Evolutionary conservation across 495 filamentous ascomycete genomes (phyloP), one percentile per base, ranked within the genome.

Genomic region (Hapsidospora chrysogenum): DNA sequence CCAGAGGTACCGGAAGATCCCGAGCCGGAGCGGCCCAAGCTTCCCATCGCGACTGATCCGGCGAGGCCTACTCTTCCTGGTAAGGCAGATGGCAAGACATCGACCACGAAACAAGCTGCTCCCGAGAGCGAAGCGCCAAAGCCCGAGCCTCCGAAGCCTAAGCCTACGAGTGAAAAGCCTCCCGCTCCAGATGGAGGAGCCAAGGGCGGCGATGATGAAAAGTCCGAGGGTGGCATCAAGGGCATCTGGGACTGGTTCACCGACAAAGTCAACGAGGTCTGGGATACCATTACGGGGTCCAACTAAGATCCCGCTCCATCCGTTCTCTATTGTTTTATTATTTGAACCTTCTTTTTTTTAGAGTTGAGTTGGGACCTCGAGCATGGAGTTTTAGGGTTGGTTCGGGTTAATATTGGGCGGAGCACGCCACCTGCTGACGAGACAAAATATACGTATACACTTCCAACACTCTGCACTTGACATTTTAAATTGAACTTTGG

Each of bases 191-290:
- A 43, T 9, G 37, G 36, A 11, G 36, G 21, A 2, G 38, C 41
- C 10, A 39, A 39, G 1, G 35, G 26, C 9, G 27, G 22, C 35
- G 50, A 48, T 1, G 41, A 44, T 19, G 40, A 38, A 1, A 39
- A 45, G 20, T 31, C 31, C 1, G 39, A 40, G 40, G 40, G 50
- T 32, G 48, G 54, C 17, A 41, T 52, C 19, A 37, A 36, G 14
- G 23, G 22, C 11, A 25, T 36, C 22, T 36, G 59, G 64, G 49
- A 64, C 18, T 72, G 66, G 67, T 48, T 68, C 18, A 58, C 53
- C 11, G 58, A 54, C 9, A 58, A 66, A 43, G 42, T 69, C 1
- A 45, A 56, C 28, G 45, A 54, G 13, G 43, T 61, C 29, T 54
- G 64, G 42, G 54, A 51, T 4, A 49, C 57, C 25, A 43, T 65